Percentiles rank a stretch among this genome's conserved stretches.
phyloP scores from a whole-genome alignment of 2,329 filamentous ascomycete species.

The Penicillium verrucosum region DNA sequence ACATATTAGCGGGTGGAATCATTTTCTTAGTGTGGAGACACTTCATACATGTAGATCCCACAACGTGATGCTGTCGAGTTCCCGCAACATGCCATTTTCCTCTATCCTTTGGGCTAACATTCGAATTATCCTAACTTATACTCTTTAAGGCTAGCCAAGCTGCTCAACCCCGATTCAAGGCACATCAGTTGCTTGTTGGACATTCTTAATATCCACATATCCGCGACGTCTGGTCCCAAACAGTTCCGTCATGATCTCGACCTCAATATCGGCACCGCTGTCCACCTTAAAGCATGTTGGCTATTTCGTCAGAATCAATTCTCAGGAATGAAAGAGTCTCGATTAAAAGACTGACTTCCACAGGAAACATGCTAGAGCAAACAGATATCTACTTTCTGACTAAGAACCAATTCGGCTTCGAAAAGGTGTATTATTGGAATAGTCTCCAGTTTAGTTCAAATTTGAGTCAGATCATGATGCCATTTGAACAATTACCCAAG shows the following conservation, averaged over 20 bases:
- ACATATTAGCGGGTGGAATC: neutral
- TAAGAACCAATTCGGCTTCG: no score
- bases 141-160: neutral
- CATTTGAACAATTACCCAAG: neutral
- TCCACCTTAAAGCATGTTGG: no score
- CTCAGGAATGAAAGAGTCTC: no score
- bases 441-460: neutral
- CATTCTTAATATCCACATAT: neutral
- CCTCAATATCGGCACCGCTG: neutral
- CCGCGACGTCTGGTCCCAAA: neutral
- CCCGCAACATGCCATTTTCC: neutral
- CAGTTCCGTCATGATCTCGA: neutral
- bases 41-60: neutral
- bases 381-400: no score
- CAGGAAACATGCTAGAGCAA: no score
- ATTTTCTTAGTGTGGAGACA: neutral
- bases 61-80: neutral
- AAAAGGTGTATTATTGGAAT: neutral
- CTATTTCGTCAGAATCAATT: no score
- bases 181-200: neutral
- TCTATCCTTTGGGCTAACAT: neutral
- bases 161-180: neutral
- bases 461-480: neutral
- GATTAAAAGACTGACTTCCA: no score
- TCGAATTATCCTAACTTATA: neutral